These are phyloP conservation scores for Lentinula guzmanii DNA, from an alignment of 768 basidiomycete species.

Conservation along the genomic window DNA sequence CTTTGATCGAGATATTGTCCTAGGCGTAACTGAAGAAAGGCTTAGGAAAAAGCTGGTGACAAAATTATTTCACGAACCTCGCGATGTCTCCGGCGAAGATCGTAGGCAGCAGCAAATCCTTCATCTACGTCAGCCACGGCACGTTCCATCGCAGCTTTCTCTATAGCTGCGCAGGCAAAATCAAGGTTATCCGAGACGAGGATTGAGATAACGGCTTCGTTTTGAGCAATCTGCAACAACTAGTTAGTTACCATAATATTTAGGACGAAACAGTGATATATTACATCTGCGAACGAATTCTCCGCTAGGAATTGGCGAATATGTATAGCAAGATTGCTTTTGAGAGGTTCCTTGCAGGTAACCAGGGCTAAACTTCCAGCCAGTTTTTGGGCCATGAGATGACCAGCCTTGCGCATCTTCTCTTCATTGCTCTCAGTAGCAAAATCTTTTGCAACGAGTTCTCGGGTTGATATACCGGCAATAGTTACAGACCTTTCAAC, in stretches of 20 bases:
- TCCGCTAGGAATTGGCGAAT: conserved; percentile 79
- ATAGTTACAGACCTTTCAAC: conserved; percentile 98
- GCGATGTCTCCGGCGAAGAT: conserved; percentile 77
- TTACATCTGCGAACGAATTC: conserved; percentile 84
- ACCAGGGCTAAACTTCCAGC: conserved; percentile 95
- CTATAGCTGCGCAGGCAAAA: conserved; percentile 88
- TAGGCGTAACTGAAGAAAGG: conserved; percentile 44
- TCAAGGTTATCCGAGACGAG: conserved; percentile 92
- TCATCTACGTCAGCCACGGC: conserved; percentile 93
- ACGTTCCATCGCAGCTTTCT: conserved; percentile 96
- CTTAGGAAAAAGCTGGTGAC: neutral
- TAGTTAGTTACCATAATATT: conserved; percentile 5
- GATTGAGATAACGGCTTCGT: conserved; percentile 73
- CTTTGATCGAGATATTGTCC: conserved; percentile 89
- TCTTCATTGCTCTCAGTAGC: conserved; percentile 89
- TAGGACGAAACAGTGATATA: conserved; percentile 4
- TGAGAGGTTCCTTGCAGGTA: conserved; percentile 95
- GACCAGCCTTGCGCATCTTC: conserved; percentile 86
- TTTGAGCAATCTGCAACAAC: conserved; percentile 52
- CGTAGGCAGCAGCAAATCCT: conserved; percentile 75
- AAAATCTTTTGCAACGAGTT: conserved; percentile 94
- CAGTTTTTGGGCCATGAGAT: conserved; percentile 94
- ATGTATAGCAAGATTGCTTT: conserved; percentile 86
- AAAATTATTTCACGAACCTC: conserved; percentile 45
- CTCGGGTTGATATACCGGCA: conserved; percentile 94